Evolutionary conservation across 2,329 filamentous ascomycete species (phyloP).

Genomic region (Stemphylium lycopersici): DNA sequence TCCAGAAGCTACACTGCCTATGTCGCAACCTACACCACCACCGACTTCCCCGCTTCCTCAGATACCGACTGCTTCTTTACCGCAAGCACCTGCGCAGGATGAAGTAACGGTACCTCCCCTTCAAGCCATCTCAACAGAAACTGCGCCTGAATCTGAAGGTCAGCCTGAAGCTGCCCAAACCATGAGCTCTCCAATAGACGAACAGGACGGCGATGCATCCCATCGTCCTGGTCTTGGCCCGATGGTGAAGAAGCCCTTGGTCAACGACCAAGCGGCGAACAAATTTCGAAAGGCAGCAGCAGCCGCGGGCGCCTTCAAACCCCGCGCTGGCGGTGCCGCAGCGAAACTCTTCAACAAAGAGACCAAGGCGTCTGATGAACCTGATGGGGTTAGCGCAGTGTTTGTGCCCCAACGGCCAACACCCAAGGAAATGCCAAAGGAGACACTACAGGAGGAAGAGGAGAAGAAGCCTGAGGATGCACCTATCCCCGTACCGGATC

Average conservation of each 20-base stretch:
- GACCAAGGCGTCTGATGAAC: constrained; percentile 68
- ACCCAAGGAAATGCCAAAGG: constrained; percentile 33
- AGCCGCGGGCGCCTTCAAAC: constrained; percentile 75
- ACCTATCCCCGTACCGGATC: constrained; percentile 29
- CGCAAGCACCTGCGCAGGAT: constrained; percentile 13
- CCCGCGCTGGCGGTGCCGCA: constrained; percentile 82
- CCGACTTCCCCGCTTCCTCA: constrained; percentile 37
- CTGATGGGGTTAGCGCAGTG: constrained; percentile 88
- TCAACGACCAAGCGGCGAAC: constrained; percentile 74
- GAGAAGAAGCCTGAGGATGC: constrained; percentile 37
- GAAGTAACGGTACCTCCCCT: constrained; percentile 34
- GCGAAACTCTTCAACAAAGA: constrained; percentile 71
- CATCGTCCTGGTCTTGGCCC: constrained; percentile 81
- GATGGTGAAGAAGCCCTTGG: constrained; percentile 84
- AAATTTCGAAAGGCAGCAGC: constrained; percentile 81
- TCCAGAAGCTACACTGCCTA: constrained; percentile 13
- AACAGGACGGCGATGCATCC: constrained; percentile 61
- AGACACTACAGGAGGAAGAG: constrained; percentile 30
- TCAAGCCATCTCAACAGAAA: constrained; percentile 8
- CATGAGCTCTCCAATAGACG: constrained; percentile 51
- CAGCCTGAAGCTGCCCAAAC: constrained; percentile 33
- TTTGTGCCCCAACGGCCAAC: constrained; percentile 69
- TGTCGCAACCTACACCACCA: constrained; percentile 28
- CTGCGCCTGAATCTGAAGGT: constrained; percentile 10
- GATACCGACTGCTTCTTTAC: constrained; percentile 21